Conservation (phyloP, 1,139 yeast genomes). For the Pneumocystis carinii region DNA sequence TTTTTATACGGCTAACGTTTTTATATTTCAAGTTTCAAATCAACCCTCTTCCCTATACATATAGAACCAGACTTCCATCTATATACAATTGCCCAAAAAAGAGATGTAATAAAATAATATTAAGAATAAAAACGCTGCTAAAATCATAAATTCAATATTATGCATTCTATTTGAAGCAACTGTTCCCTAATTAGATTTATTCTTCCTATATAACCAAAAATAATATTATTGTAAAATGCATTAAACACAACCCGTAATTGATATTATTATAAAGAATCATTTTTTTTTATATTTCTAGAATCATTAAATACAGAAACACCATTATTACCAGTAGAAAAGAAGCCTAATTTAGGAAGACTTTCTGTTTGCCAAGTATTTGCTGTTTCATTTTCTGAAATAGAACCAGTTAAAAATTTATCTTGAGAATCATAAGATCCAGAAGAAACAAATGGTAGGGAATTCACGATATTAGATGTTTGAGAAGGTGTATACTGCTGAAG, state of each 20-base stretch:
- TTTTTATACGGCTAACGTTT: neutral
- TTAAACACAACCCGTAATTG: neutral
- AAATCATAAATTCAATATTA: neutral
- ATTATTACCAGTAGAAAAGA: neutral
- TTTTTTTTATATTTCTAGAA: neutral
- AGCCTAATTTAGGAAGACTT: neutral
- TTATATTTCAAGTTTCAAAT: neutral
- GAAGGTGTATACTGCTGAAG: neutral
- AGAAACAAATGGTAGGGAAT: neutral
- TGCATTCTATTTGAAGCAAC: neutral
- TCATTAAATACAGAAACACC: neutral
- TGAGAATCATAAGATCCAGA: neutral
- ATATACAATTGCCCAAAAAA: neutral
- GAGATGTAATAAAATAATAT: neutral
- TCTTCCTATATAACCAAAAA: neutral
- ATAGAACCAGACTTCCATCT: neutral
- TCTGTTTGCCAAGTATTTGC: neutral
- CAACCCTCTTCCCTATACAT: neutral
- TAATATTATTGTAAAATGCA: neutral
- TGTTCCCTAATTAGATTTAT: neutral
- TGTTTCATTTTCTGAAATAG: neutral
- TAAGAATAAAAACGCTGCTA: neutral
- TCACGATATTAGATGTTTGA: neutral
- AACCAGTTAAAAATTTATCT: neutral
- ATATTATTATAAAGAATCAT: neutral